Conservation (phyloP, 2,329 filamentous ascomycete genomes). For the Talaromyces albobiverticillius region DNA sequence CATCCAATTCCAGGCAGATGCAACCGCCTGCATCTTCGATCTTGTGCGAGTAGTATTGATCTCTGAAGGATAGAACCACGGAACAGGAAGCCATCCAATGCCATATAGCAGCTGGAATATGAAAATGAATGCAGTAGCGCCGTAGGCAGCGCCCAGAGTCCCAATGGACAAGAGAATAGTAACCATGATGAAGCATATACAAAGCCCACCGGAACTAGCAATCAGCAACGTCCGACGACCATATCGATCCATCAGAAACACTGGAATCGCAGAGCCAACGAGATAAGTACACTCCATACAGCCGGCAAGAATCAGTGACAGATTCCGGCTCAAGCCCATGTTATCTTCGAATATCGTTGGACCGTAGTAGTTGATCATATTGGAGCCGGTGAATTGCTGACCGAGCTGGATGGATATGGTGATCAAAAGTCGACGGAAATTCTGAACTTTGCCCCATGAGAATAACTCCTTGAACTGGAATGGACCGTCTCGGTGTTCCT, state of each 20-base stretch:
- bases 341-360: slow-evolving; percentile 38
- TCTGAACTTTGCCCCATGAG: slow-evolving; percentile 29
- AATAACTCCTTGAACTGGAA: slow-evolving; percentile 37
- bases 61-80: slow-evolving; percentile 45
- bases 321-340: slow-evolving; percentile 42
- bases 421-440: slow-evolving; percentile 32
- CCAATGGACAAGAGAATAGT: slow-evolving; percentile 37
- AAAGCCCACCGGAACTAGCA: slow-evolving; percentile 39
- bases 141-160: slow-evolving; percentile 33
- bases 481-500: slow-evolving; percentile 29
- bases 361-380: slow-evolving; percentile 43
- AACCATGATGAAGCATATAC: slow-evolving; percentile 43
- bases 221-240: slow-evolving; percentile 43
- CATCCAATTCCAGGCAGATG: slow-evolving; percentile 36
- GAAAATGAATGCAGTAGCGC: slow-evolving; percentile 44
- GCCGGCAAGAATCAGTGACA: slow-evolving; percentile 54
- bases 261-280: slow-evolving; percentile 40
- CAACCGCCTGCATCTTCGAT: slow-evolving; percentile 40
- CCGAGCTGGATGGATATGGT: slow-evolving; percentile 33
- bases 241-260: slow-evolving; percentile 34
- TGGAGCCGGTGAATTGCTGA: slow-evolving; percentile 37
- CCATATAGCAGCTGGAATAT: slow-evolving; percentile 47
- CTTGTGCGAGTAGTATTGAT: slow-evolving; percentile 42
- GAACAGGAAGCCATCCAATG: slow-evolving; percentile 43
- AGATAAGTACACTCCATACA: slow-evolving; percentile 40